phyloP scores from a whole-genome alignment of 352 stramenopile species.

The Globisporangium polare region DNA sequence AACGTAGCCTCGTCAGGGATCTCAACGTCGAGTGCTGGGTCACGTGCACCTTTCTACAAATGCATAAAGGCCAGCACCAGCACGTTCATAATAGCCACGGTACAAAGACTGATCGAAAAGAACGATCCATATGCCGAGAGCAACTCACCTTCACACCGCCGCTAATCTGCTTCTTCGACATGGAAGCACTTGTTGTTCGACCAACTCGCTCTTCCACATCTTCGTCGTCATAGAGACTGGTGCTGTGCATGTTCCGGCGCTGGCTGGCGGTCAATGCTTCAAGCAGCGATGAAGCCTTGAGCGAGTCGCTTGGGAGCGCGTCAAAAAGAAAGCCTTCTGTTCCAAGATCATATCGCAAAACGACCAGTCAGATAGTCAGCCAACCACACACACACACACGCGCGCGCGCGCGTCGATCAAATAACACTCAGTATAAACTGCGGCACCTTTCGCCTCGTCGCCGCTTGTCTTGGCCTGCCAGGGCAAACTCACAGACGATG shows the following conservation, averaged over 20 bases:
- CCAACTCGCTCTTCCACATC: background rate
- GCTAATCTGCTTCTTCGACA: background rate
- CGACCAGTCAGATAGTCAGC: background rate
- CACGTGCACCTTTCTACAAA: background rate
- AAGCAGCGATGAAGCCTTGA: slow-evolving; percentile 34
- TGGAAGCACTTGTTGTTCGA: background rate
- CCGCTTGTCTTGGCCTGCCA: slow-evolving; percentile 18
- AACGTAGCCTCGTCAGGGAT: background rate
- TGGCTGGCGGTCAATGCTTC: slow-evolving; percentile 27
- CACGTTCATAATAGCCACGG: background rate
- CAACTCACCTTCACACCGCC: background rate
- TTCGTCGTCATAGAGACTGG: slow-evolving; percentile 11
- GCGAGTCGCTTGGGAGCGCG: slow-evolving; percentile 20
- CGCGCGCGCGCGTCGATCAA: background rate
- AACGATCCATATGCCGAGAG: background rate
- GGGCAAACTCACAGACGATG: slow-evolving; percentile 29
- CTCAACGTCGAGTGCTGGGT: background rate
- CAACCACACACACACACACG: background rate
- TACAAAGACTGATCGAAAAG: background rate
- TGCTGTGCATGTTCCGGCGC: background rate
- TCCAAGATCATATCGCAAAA: no score
- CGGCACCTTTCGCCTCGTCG: background rate
- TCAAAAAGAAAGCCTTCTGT: slow-evolving; percentile 30
- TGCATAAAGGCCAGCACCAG: background rate
- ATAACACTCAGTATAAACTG: background rate